Percentiles rank a stretch among this genome's conserved stretches.
These are phyloP conservation scores for Nicotiana paniculata DNA, from an alignment of 257 asterid species.

Conservation along the genomic window DNA sequence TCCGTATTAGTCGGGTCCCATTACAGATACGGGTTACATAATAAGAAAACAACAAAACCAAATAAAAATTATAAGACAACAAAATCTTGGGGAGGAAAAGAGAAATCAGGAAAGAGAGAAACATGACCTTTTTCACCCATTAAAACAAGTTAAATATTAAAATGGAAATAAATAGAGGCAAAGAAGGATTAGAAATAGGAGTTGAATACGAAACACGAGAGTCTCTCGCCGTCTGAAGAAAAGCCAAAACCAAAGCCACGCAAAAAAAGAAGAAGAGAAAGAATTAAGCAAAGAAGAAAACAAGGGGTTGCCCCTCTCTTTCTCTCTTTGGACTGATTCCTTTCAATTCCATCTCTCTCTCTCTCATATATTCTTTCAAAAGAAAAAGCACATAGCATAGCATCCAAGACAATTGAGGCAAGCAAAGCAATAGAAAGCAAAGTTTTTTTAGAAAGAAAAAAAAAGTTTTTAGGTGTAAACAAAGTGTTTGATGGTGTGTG, in stretches of 20 bases:
- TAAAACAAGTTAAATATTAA: not conserved
- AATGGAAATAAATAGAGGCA: not conserved
- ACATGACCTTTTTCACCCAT: not conserved
- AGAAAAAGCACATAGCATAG: not conserved
- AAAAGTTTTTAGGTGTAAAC: not conserved
- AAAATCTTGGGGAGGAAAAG: not conserved
- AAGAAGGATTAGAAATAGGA: not conserved
- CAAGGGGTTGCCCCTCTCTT: not conserved
- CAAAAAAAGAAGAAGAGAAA: conserved; percentile 9
- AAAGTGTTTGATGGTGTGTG: too few species aligned
- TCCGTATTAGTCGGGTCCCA: too few species aligned
- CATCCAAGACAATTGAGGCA: not conserved
- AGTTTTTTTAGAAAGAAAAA: not conserved
- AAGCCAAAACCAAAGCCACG: conserved; percentile 16
- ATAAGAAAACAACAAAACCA: too few species aligned
- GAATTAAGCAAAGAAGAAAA: not conserved
- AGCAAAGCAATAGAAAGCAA: not conserved
- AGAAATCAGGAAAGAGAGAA: not conserved
- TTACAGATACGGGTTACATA: too few species aligned
- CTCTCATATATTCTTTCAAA: not conserved
- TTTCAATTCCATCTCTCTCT: conserved; percentile 10
- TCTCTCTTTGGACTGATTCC: conserved; percentile 19
- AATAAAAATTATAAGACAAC: not conserved
- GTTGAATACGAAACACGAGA: conserved; percentile 20
- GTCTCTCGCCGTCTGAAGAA: conserved; percentile 9